Evolutionary conservation across 2,329 filamentous ascomycete genomes (phyloP).

Genomic region (Aaosphaeria arxii): DNA sequence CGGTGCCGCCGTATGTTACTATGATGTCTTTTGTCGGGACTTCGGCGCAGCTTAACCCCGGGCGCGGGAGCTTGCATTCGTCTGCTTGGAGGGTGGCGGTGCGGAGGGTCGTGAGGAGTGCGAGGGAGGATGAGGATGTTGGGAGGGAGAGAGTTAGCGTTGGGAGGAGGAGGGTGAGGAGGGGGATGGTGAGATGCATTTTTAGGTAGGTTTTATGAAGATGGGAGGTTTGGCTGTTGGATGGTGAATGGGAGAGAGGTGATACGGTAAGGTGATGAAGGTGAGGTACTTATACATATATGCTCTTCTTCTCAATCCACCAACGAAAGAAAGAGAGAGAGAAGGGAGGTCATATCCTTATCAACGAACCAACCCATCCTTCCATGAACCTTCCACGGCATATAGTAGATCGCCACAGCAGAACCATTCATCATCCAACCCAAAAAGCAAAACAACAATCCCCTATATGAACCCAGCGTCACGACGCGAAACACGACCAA

Average conservation of each 20-base stretch:
- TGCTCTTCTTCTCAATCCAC: no score
- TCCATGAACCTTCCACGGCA: no score
- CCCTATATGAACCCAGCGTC: no score
- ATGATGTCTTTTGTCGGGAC: slow-evolving; percentile 14
- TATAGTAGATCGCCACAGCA: no score
- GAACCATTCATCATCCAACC: no score
- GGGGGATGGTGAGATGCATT: slow-evolving; percentile 4
- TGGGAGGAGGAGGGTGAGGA: slow-evolving; percentile 1
- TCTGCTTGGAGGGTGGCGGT: slow-evolving; percentile 1
- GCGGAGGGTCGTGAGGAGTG: slow-evolving; percentile 1
- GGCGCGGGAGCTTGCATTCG: slow-evolving; percentile 8
- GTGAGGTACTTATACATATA: background rate
- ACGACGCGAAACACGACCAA: no score
- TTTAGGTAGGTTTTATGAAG: no score
- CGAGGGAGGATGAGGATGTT: background rate
- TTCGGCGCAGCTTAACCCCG: slow-evolving; percentile 11
- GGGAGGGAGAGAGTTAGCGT: background rate
- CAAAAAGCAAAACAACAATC: no score
- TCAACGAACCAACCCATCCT: no score
- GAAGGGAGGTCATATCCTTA: no score
- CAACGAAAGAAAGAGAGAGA: no score
- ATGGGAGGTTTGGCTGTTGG: background rate
- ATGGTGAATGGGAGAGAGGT: background rate
- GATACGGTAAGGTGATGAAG: background rate
- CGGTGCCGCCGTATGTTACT: slow-evolving; percentile 7